phyloP scores from a whole-genome alignment of 768 basidiomycete genomes.

The Amanita fuliginea region DNA sequence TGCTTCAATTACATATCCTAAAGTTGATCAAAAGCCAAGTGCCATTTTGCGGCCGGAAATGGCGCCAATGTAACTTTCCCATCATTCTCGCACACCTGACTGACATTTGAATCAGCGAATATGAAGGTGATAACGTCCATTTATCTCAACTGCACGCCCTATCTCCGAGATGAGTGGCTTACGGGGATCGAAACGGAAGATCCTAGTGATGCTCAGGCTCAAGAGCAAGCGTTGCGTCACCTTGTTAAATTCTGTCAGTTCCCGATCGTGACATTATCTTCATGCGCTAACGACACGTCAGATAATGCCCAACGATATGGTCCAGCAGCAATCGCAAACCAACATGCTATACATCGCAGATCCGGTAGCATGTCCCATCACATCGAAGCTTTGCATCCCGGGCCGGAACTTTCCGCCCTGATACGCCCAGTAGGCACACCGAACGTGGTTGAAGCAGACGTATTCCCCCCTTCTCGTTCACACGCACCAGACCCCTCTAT shows the following conservation, averaged over 20 bases:
- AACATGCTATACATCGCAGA: conserved; percentile 56
- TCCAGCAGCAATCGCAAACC: conserved; percentile 36
- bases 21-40: conserved; percentile 99
- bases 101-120: conserved; percentile 50
- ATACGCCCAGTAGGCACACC: conserved; percentile 69
- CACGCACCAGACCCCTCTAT: conserved; percentile 76
- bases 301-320: conserved; percentile 92
- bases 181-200: conserved; percentile 89
- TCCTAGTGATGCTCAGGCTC: conserved; percentile 84
- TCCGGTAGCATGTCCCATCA: conserved; percentile 79
- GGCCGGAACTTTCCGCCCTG: conserved; percentile 63
- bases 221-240: conserved; percentile 89
- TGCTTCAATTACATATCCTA: conserved; percentile 88
- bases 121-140: conserved; percentile 99
- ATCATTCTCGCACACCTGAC: background rate
- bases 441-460: conserved; percentile 74
- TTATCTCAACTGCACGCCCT: conserved; percentile 94
- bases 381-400: conserved; percentile 65
- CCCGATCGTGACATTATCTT: background rate
- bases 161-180: conserved; percentile 96
- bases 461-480: conserved; percentile 89
- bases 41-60: conserved; percentile 94
- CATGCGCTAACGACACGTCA: conserved; percentile 18
- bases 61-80: conserved; percentile 75
- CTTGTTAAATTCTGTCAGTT: conserved; percentile 88